A percentile compares a stretch with the other conserved stretches of the same genome.
These are phyloP conservation scores for Lyophyllum decastes DNA, from an alignment of 768 basidiomycete genomes.

Conservation along the genomic window DNA sequence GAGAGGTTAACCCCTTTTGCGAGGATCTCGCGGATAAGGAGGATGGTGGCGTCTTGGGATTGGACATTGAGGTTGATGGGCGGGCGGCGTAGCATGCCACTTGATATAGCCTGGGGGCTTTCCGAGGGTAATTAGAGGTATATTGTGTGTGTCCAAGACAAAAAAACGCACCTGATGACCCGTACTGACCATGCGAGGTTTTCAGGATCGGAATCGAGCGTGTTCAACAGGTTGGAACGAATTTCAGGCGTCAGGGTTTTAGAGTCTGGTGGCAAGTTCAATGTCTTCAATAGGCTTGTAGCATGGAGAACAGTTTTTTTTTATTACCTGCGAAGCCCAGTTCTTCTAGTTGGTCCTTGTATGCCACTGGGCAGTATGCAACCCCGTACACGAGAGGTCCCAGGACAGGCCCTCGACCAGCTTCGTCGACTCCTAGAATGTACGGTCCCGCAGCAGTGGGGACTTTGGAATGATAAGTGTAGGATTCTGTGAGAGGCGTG, in stretches of 20 bases:
- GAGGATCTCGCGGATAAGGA: conserved; percentile 85
- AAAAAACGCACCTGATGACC: conserved; percentile 59
- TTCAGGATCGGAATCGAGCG: conserved; percentile 66
- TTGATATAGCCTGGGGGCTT: conserved; percentile 90
- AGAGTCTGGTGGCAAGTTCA: conserved; percentile 61
- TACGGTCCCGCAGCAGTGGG: conserved; percentile 78
- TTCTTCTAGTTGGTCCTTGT: conserved; percentile 68
- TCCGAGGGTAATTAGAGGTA: neutral
- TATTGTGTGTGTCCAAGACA: neutral
- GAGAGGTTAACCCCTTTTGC: conserved; percentile 76
- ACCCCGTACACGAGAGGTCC: conserved; percentile 96
- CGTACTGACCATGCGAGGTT: conserved; percentile 85
- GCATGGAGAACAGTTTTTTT: conserved; percentile 16
- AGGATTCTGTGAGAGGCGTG: conserved; percentile 63
- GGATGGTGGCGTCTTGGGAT: conserved; percentile 86
- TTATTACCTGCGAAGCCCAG: conserved; percentile 87
- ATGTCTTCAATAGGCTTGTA: neutral
- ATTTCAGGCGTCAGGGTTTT: conserved; percentile 81
- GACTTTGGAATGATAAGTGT: conserved; percentile 73
- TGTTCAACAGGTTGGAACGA: conserved; percentile 63
- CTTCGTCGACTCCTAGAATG: conserved; percentile 98
- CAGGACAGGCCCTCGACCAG: conserved; percentile 92
- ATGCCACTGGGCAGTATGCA: conserved; percentile 86
- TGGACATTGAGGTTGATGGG: conserved; percentile 88
- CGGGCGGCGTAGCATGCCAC: conserved; percentile 84